Percentiles rank a stretch among this genome's conserved stretches.
These are phyloP conservation scores for Colletotrichum acutatum DNA, from an alignment of 2,329 filamentous ascomycete species.

Conservation along the genomic window DNA sequence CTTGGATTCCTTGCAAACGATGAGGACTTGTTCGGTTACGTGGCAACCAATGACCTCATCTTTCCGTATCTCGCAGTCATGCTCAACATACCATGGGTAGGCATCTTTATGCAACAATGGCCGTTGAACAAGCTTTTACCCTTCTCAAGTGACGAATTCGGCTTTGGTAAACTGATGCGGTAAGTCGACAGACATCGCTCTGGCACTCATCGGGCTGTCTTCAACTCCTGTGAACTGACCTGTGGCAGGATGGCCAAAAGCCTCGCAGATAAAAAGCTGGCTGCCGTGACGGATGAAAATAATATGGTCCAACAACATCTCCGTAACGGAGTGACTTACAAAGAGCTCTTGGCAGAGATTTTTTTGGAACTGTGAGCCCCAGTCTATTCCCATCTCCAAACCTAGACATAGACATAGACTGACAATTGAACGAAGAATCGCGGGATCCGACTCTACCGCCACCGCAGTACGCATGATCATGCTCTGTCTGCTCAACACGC, in stretches of 20 bases:
- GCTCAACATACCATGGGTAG: slow-evolving; percentile 40
- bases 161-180: slow-evolving; percentile 46
- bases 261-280: slow-evolving; percentile 40
- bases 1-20: slow-evolving; percentile 42
- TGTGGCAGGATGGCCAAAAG: slow-evolving; percentile 40
- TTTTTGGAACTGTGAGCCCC: slow-evolving; percentile 30
- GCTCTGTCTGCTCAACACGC: slow-evolving; percentile 62
- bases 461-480: slow-evolving; percentile 57
- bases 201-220: too few species aligned
- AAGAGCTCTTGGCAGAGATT: slow-evolving; percentile 42
- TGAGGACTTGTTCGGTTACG: slow-evolving; percentile 39
- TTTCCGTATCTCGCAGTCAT: slow-evolving; percentile 34
- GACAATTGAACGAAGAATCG: slow-evolving; percentile 35
- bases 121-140: slow-evolving; percentile 39
- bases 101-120: slow-evolving; percentile 36
- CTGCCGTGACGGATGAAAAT: slow-evolving; percentile 37
- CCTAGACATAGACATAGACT: not conserved
- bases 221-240: not conserved
- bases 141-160: slow-evolving; percentile 42
- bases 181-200: not conserved
- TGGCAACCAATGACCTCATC: slow-evolving; percentile 27
- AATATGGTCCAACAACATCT: slow-evolving; percentile 46
- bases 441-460: slow-evolving; percentile 50
- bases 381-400: not conserved
- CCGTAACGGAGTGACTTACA: slow-evolving; percentile 39